phyloP scores from a whole-genome alignment of 257 asterid species.

The Solanum bukasovii region DNA sequence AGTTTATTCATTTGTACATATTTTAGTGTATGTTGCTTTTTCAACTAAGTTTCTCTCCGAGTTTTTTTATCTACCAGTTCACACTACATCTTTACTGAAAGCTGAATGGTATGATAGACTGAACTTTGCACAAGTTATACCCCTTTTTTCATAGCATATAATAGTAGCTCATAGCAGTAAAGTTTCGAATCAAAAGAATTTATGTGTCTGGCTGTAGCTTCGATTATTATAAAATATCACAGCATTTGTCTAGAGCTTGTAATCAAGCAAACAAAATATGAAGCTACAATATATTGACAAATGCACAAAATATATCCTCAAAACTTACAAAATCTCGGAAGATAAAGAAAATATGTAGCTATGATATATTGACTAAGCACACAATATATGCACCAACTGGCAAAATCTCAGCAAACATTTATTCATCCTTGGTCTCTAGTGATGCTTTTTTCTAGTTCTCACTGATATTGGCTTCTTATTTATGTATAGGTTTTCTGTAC shows the following conservation, averaged over 20 bases:
- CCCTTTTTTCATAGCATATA: neutral
- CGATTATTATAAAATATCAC: neutral
- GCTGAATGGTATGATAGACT: neutral
- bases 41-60: too few relatives aligned
- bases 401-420: neutral
- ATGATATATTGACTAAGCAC: neutral
- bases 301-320: neutral
- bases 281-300: neutral
- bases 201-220: neutral
- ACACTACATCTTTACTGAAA: too few relatives aligned
- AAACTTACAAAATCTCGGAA: neutral
- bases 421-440: slow-evolving; percentile 5
- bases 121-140: neutral
- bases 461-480: slow-evolving; percentile 41
- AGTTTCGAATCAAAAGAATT: neutral
- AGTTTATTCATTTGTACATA: neutral
- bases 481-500: slow-evolving; percentile 16
- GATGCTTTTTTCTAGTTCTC: slow-evolving; percentile 26
- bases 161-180: neutral
- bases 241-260: neutral
- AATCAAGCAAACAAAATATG: neutral
- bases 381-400: neutral
- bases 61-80: too few relatives aligned
- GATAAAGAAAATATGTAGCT: neutral
- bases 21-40: neutral